Evolutionary conservation across 1,284 basidiomycete species (phyloP), one percentile per base, ranked within the genome.

Genomic region (Leccinum pachyderme): DNA sequence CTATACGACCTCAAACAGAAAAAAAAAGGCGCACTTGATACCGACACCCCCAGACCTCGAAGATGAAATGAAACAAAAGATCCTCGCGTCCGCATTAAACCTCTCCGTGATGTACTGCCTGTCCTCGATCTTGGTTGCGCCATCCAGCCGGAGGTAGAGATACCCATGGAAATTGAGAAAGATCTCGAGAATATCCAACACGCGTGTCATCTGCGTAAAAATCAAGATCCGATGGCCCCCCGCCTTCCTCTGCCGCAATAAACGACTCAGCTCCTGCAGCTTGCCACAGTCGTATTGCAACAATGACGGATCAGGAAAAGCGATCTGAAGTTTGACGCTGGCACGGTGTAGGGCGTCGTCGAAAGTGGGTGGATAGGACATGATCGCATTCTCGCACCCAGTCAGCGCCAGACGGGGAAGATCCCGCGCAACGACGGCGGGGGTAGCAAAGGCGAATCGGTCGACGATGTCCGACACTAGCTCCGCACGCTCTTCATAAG

Each of bases 221-320:
- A 98, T 96, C 48, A 98, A 79, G 24, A 93, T 82, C 1, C 95
- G 89, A 68, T 98, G 95, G 0, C 93, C 93, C 3, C 84, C 92
- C 0, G 84, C 84, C 67, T 95, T 94, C 68, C 87, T 89, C 66
- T 91, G 84, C 24, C 93, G 85, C 44, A 98, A 80, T 31, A 98
- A 79, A 25, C 77, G 75, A 31, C 87, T 83, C 4, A 98, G 83
- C 59, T 89, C 82, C 67, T 98, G 95, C 15, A 98, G 80, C 71
- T 98, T 98, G 49, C 95, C 95, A 65, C 96, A 98, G 71, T 98
- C 95, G 72, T 95, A 98, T 69, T 98, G 95, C 5, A 98, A 79
- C 27, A 98, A 77, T 0, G 87, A 93, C 0, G 89, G 83, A 64
- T 97, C 93, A 0, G 95, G 95, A 70, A 98, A 98, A 1, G 94